Conservation (phyloP, 164 flowering plant species). For the Sextonia rubra region DNA sequence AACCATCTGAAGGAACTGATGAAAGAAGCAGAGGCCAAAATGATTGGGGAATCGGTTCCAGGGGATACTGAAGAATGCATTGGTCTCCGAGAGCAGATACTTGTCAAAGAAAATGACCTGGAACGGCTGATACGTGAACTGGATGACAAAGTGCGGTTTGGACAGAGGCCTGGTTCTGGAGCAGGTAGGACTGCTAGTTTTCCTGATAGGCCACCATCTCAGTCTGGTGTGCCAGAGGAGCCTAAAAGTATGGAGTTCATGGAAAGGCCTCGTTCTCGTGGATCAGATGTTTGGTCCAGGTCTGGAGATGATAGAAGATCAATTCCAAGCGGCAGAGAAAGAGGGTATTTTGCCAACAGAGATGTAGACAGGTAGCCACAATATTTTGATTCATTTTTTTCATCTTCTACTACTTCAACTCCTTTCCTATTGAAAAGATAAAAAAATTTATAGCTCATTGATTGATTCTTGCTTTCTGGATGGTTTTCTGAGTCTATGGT, state of each 20-base stretch:
- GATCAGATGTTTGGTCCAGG: conserved; percentile 53
- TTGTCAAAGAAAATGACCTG: conserved; percentile 24
- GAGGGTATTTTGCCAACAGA: conserved; percentile 36
- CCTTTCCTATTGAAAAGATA: background rate
- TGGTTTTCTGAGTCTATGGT: background rate
- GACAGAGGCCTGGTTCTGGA: conserved; percentile 36
- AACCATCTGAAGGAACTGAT: conserved; percentile 18
- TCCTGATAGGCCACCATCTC: conserved; percentile 50
- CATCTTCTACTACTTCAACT: background rate
- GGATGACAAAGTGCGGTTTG: conserved; percentile 53
- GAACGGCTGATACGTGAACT: conserved; percentile 40
- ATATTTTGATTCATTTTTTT: background rate
- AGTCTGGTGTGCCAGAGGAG: conserved; percentile 56
- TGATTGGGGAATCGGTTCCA: conserved; percentile 18
- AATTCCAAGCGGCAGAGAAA: conserved; percentile 48
- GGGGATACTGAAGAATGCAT: conserved; percentile 15
- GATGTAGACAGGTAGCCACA: conserved; percentile 41
- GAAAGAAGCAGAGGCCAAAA: conserved; percentile 15
- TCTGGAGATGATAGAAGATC: conserved; percentile 49
- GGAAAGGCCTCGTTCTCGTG: conserved; percentile 67
- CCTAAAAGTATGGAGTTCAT: conserved; percentile 42
- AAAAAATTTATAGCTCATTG: background rate
- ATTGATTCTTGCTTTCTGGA: background rate
- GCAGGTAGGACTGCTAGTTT: conserved; percentile 11
- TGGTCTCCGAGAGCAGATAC: conserved; percentile 17